phyloP scores from a whole-genome alignment of 257 asterid genomes.

The Solanum paucissectum region DNA sequence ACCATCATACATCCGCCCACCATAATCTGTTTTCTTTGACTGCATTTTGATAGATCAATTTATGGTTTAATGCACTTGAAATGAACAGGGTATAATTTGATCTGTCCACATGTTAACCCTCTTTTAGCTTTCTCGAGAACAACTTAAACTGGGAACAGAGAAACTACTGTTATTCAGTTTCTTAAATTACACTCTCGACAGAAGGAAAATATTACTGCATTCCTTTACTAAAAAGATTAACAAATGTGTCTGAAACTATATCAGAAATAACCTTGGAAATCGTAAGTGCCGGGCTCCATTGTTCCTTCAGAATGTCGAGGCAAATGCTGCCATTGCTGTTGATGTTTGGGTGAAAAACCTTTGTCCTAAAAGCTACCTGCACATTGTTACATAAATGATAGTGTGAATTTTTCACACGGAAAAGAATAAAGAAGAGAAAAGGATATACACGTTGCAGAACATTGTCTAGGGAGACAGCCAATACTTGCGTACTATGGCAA shows the following conservation, averaged over 20 bases:
- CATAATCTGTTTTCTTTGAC: neutral
- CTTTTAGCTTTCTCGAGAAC: neutral
- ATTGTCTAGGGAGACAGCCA: neutral
- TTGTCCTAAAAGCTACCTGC: slow-evolving; percentile 35
- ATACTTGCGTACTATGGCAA: neutral
- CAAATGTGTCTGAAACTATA: neutral
- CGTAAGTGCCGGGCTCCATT: slow-evolving; percentile 38
- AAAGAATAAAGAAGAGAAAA: neutral
- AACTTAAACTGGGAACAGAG: neutral
- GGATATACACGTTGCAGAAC: neutral
- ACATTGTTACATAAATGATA: neutral
- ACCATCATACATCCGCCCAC: neutral
- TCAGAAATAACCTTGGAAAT: slow-evolving; percentile 21
- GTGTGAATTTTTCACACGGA: neutral
- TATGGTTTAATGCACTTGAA: neutral
- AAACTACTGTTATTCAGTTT: neutral
- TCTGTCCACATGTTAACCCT: too few relatives aligned
- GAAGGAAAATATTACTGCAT: neutral
- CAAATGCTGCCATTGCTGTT: slow-evolving; percentile 38
- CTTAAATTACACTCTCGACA: neutral
- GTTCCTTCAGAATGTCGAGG: slow-evolving; percentile 33
- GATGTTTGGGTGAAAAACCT: slow-evolving; percentile 32
- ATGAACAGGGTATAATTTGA: neutral
- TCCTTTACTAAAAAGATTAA: neutral
- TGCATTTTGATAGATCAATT: neutral